Percentiles rank a stretch among this genome's conserved stretches.
Evolutionary conservation across 345 rosid species (phyloP).

Genomic region (Clarkia xantiana): DNA sequence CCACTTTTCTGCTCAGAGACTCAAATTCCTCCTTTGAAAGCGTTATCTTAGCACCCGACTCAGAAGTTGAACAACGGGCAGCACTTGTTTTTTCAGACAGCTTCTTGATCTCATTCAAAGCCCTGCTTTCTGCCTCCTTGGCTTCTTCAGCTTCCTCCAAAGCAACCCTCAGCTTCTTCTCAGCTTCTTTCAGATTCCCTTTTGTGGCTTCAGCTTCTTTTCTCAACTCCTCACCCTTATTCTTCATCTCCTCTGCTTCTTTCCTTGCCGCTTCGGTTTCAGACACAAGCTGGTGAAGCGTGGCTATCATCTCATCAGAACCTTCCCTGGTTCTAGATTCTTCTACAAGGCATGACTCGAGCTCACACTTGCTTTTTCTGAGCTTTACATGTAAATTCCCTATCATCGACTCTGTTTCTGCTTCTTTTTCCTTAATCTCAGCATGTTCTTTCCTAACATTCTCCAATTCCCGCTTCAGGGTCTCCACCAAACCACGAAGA

Average conservation of each 20-base stretch:
- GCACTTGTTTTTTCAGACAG: conserved; percentile 62
- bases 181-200: conserved; percentile 52
- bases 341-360: conserved; percentile 45
- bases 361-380: conserved; percentile 60
- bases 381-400: conserved; percentile 76
- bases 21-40: conserved; percentile 72
- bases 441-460: conserved; percentile 58
- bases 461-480: conserved; percentile 58
- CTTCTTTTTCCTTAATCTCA: conserved; percentile 65
- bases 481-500: conserved; percentile 43
- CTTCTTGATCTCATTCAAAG: conserved; percentile 53
- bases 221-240: conserved; percentile 48
- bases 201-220: conserved; percentile 52
- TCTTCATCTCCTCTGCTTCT: conserved; percentile 71
- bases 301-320: conserved; percentile 67
- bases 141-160: conserved; percentile 86
- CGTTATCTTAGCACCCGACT: conserved; percentile 60
- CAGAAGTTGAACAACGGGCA: conserved; percentile 67
- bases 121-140: conserved; percentile 50
- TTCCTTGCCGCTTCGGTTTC: conserved; percentile 53
- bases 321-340: conserved; percentile 56
- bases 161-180: conserved; percentile 51
- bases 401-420: conserved; percentile 67
- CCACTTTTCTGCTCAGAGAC: conserved; percentile 64
- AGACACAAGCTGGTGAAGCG: conserved; percentile 50